A percentile compares a stretch with the other conserved stretches of the same genome.
Evolutionary conservation across 345 rosid genomes (phyloP).

Genomic region (Syzygium oleosum): DNA sequence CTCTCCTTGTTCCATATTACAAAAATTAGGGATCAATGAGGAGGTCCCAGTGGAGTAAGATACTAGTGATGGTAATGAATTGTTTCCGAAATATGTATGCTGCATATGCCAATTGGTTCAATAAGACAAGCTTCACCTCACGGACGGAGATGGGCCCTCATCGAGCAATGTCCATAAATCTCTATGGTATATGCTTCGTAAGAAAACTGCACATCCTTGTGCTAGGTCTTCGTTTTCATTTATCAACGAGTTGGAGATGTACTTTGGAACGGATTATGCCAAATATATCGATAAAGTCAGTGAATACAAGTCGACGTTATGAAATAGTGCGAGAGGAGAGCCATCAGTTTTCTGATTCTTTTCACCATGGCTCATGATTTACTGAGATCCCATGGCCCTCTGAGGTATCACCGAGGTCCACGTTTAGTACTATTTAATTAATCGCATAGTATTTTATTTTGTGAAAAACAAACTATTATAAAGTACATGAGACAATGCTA

Average conservation of each 20-base stretch:
- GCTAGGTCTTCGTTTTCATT: not conserved
- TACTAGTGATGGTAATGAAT: not conserved
- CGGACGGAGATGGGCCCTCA: not conserved
- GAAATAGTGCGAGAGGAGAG: not conserved
- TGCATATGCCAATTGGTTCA: not conserved
- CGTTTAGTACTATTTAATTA: not conserved
- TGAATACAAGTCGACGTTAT: not conserved
- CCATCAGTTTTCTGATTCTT: not conserved
- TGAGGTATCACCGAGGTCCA: not conserved
- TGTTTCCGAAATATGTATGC: not conserved
- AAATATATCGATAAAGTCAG: not conserved
- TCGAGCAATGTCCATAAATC: not conserved
- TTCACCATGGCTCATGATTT: no score
- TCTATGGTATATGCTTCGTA: not conserved
- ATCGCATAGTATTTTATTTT: not conserved
- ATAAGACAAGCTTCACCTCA: not conserved
- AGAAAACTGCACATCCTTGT: not conserved
- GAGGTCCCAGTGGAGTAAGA: not conserved
- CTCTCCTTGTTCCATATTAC: not conserved
- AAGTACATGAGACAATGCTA: not conserved
- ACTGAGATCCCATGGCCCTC: no score
- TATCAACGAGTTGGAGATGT: not conserved
- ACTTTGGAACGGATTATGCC: not conserved
- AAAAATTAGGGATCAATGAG: not conserved
- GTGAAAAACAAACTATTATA: not conserved